phyloP scores from a whole-genome alignment of 129 eudicot species.

The Helianthus annuus region DNA sequence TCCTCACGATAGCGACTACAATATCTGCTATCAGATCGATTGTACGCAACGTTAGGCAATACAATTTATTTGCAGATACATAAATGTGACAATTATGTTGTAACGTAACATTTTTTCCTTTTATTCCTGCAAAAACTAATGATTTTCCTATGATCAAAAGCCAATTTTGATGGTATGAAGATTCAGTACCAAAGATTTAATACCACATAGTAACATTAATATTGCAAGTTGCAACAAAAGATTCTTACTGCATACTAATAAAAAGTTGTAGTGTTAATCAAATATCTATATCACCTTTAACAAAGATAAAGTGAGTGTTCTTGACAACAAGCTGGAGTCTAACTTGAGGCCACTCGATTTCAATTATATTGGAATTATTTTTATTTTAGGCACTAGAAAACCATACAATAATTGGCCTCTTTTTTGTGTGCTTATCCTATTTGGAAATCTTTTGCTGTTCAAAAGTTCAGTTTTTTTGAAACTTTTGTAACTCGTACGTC shows the following conservation, averaged over 20 bases:
- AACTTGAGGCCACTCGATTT: background rate
- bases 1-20: slow-evolving; percentile 54
- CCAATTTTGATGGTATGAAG: background rate
- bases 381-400: background rate
- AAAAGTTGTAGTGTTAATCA: background rate
- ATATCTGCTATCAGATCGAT: slow-evolving; percentile 47
- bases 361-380: slow-evolving; percentile 6
- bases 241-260: background rate
- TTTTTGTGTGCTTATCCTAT: slow-evolving; percentile 18
- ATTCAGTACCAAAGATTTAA: background rate
- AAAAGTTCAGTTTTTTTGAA: background rate
- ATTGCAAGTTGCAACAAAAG: background rate
- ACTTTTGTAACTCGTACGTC: slow-evolving; percentile 5
- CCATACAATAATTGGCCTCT: slow-evolving; percentile 5
- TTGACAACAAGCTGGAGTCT: background rate
- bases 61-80: slow-evolving; percentile 45
- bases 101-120: background rate
- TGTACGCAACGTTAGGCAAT: slow-evolving; percentile 33
- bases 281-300: background rate
- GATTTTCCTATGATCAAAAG: background rate
- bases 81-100: background rate
- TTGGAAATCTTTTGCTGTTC: background rate
- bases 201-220: background rate
- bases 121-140: background rate
- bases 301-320: slow-evolving; percentile 5